A percentile compares a stretch with the other conserved stretches of the same genome.
Conservation (phyloP, 2,329 filamentous ascomycete genomes). For the Penicillium oxalicum region DNA sequence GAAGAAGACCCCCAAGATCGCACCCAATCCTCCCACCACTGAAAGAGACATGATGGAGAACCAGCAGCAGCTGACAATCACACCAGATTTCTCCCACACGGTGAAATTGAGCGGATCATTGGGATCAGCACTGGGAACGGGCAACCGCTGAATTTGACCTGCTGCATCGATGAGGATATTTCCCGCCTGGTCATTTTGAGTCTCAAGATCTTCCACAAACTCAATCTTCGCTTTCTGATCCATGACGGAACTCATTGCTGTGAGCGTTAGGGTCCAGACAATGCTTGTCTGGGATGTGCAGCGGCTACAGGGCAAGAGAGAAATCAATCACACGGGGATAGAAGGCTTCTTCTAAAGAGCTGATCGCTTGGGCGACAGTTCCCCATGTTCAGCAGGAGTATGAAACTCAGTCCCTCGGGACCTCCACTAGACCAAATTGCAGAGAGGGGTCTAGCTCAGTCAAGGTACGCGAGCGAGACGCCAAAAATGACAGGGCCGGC, state of each 20-base stretch:
- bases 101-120: slow-evolving; percentile 25
- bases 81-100: slow-evolving; percentile 18
- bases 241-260: slow-evolving; percentile 1
- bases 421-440: too few species aligned
- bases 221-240: slow-evolving; percentile 11
- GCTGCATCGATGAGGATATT: slow-evolving; percentile 14
- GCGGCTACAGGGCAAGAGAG: slow-evolving; percentile 2
- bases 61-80: slow-evolving; percentile 25
- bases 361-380: too few species aligned
- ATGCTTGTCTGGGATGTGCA: neutral
- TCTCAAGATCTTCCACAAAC: slow-evolving; percentile 13
- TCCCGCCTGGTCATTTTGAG: neutral
- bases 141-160: slow-evolving; percentile 18
- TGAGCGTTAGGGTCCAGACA: neutral
- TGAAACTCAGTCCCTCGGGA: too few species aligned
- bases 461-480: too few species aligned
- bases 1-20: slow-evolving; percentile 32
- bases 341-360: neutral
- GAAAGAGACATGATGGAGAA: slow-evolving; percentile 26
- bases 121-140: slow-evolving; percentile 21
- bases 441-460: too few species aligned
- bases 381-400: too few species aligned
- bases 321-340: neutral
- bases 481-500: too few species aligned
- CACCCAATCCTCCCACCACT: slow-evolving; percentile 23